Percentiles rank a stretch among this genome's conserved stretches.
phyloP scores from a whole-genome alignment of 768 basidiomycete genomes.

The Trametes gibbosa region DNA sequence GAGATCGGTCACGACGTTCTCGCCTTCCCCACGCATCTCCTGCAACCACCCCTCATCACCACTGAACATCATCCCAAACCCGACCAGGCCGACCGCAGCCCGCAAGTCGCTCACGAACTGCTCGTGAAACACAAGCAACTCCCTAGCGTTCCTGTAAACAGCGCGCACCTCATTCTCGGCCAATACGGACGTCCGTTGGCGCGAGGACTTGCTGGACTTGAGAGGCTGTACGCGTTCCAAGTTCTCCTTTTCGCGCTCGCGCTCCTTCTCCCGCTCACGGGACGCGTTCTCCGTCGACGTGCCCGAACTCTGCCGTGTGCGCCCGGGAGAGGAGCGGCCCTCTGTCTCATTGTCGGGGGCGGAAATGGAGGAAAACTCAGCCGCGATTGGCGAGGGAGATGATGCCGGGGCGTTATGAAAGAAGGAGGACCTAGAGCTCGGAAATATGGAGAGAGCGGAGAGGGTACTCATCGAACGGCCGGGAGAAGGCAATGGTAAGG shows the following conservation, averaged over 20 bases:
- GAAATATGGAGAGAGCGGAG: slow-evolving; percentile 23
- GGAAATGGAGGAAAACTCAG: neutral
- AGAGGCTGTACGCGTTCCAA: slow-evolving; percentile 1
- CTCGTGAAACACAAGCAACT: slow-evolving; percentile 69
- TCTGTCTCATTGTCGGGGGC: neutral
- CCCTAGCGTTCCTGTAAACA: slow-evolving; percentile 65
- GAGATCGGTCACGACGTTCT: slow-evolving; percentile 8
- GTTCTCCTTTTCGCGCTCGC: slow-evolving; percentile 13
- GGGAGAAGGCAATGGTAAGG: neutral
- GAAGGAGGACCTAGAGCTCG: slow-evolving; percentile 23
- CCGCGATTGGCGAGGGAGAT: slow-evolving; percentile 9
- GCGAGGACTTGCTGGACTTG: slow-evolving; percentile 33
- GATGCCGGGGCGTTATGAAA: slow-evolving; percentile 10
- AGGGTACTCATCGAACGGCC: slow-evolving; percentile 21
- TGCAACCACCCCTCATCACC: slow-evolving; percentile 10
- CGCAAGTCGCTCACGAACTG: slow-evolving; percentile 57
- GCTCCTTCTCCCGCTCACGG: neutral
- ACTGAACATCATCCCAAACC: slow-evolving; percentile 34
- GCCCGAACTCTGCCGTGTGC: slow-evolving; percentile 13
- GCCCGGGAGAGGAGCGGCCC: neutral
- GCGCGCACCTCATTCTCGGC: slow-evolving; percentile 54
- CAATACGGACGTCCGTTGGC: slow-evolving; percentile 46
- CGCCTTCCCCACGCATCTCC: slow-evolving; percentile 5
- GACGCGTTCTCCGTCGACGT: slow-evolving; percentile 2
- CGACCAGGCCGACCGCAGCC: slow-evolving; percentile 47